Conservation (phyloP, 192 early-diverging fungal genomes). For the Coemansia sp. region DNA sequence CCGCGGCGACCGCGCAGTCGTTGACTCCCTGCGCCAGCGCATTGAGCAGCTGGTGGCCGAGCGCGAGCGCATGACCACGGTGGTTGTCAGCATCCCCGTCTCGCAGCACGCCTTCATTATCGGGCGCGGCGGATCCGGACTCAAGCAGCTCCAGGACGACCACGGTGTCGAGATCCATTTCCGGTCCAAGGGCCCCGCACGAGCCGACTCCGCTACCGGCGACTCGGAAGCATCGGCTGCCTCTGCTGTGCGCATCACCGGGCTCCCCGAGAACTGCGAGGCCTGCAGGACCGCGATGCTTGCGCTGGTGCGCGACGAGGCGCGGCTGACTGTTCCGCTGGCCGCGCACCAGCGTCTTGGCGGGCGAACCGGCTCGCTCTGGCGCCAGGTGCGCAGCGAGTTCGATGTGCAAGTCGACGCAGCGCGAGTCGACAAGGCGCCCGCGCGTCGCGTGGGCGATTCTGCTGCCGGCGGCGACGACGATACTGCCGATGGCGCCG, state of each 20-base stretch:
- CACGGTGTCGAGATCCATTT: constrained; percentile 70
- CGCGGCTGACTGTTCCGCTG: constrained; percentile 55
- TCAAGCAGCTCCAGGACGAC: constrained; percentile 69
- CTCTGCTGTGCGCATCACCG: constrained; percentile 57
- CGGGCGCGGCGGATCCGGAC: constrained; percentile 70
- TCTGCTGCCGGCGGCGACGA: neutral
- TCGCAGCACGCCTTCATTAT: constrained; percentile 79
- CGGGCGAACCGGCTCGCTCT: constrained; percentile 54
- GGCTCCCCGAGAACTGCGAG: constrained; percentile 59
- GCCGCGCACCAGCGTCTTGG: constrained; percentile 60
- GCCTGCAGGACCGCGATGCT: constrained; percentile 51
- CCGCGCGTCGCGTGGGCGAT: constrained; percentile 53
- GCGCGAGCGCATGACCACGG: constrained; percentile 61
- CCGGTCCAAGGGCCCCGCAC: constrained; percentile 17
- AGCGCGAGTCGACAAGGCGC: constrained; percentile 37
- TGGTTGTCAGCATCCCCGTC: constrained; percentile 66
- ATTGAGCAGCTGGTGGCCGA: constrained; percentile 58
- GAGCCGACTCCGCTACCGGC: neutral
- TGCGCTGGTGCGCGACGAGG: constrained; percentile 57
- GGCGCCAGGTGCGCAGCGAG: constrained; percentile 63
- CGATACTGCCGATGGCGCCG: constrained; percentile 3
- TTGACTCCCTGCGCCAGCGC: constrained; percentile 41
- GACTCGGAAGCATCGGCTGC: constrained; percentile 21
- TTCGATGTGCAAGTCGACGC: constrained; percentile 63
- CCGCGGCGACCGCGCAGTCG: constrained; percentile 62